Evolutionary conservation across 495 filamentous ascomycete genomes (phyloP).

Genomic region (Hypomontagnella submonticulosa): DNA sequence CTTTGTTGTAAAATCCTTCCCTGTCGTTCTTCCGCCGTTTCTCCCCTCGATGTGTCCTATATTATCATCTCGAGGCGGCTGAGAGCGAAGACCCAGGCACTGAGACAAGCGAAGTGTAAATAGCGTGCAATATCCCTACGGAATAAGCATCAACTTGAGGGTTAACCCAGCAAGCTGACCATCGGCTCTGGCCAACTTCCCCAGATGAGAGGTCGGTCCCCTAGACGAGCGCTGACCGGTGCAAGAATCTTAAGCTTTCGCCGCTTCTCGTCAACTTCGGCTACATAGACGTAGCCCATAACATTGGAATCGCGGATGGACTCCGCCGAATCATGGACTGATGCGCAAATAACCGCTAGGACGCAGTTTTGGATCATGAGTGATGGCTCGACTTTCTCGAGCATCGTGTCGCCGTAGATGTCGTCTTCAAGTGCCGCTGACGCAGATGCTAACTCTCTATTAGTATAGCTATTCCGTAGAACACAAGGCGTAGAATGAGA

Average conservation of each 20-base stretch:
- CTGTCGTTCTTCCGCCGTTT: neutral
- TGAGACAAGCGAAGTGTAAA: neutral
- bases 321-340: constrained; percentile 71
- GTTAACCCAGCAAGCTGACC: constrained; percentile 58
- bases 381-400: constrained; percentile 69
- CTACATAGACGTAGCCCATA: constrained; percentile 91
- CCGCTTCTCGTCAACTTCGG: constrained; percentile 87
- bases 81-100: neutral
- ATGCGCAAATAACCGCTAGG: constrained; percentile 81
- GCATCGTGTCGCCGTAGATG: constrained; percentile 52
- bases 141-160: neutral
- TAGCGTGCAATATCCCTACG: neutral
- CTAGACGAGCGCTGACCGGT: constrained; percentile 82
- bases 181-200: constrained; percentile 66
- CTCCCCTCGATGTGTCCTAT: neutral
- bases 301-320: constrained; percentile 85
- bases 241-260: constrained; percentile 82
- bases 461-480: neutral
- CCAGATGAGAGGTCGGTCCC: constrained; percentile 78
- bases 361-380: constrained; percentile 72
- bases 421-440: constrained; percentile 36
- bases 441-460: constrained; percentile 22
- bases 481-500: neutral
- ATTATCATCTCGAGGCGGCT: neutral
- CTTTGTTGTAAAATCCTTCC: neutral